Evolutionary conservation across 2,329 filamentous ascomycete genomes (phyloP), one percentile per base, ranked within the genome.

Genomic region (Pyricularia pennisetigena): DNA sequence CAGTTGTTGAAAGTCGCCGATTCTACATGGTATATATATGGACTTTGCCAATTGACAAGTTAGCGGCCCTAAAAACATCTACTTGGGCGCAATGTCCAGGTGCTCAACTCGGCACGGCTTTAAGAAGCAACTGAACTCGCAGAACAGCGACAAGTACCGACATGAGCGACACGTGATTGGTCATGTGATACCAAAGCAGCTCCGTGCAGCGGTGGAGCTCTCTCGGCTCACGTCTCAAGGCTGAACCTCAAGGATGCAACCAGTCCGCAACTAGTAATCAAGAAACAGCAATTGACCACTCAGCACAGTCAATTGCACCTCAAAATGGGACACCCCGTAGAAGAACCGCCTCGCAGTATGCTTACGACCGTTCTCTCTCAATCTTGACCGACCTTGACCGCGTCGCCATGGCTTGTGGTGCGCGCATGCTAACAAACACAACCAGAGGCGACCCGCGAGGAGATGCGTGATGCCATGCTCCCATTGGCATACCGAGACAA

Each of bases 401-500:
- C 10, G 14, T 23, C 29, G n/a, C 14, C 23, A 10, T 6, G 29
- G 14, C 16, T 20, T 35, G 4, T 16, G 1, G 24, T 14, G 8
- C 41, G 29, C 16, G 20, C n/a, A 28, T 68, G 64, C 67, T 68
- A 64, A 68, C 64, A 26, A 29, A 54, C 24, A 28, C 7, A 49
- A 49, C 65, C 41, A 92, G 89, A 86, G 79, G 92, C 92, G 73
- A 92, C 92, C 72, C 88, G 93, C 80, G 90, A 96, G 84, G 91
- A 95, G 81, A 98, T 98, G 94, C 90, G 92, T 77, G 92, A 93
- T 75, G 94, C 94, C 73, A 90, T 88, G 76, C 86, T 98, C 67
- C 94, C 95, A 14, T 81, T 98, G 68, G 86, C 91, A 75, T 99
- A 99, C 86, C 88, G 95, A 78, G 95, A 99, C 82, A 94, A 90